These are phyloP conservation scores for Dioscorea dumetorum DNA, from an alignment of 106 monocot species.

Conservation along the genomic window DNA sequence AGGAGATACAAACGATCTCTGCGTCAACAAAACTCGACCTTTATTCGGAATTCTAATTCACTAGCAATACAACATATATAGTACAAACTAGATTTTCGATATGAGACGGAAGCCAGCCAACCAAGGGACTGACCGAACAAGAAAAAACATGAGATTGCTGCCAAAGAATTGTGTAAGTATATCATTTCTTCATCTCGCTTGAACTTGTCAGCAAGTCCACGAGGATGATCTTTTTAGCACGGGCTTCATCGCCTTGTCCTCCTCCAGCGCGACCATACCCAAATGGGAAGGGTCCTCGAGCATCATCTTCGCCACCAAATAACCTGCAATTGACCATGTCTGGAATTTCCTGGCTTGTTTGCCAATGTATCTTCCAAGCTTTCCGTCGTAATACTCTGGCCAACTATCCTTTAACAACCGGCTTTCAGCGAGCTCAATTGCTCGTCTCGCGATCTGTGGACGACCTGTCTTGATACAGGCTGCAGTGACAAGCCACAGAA, in stretches of 20 bases:
- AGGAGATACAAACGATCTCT: too few species aligned
- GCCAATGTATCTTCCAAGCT: conserved; percentile 32
- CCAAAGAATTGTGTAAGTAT: too few species aligned
- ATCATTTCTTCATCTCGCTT: not conserved
- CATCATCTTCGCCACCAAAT: conserved; percentile 49
- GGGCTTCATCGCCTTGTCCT: conserved; percentile 40
- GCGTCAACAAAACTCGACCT: not conserved
- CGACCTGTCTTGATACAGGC: conserved; percentile 46
- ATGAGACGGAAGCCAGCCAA: too few species aligned
- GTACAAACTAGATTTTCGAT: too few species aligned
- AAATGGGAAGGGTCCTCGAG: conserved; percentile 49
- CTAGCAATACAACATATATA: too few species aligned
- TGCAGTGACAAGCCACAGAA: conserved; percentile 47
- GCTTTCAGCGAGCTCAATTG: conserved; percentile 40
- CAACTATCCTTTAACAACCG: conserved; percentile 34
- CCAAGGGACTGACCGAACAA: too few species aligned
- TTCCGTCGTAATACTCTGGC: conserved; percentile 52
- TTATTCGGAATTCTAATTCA: too few species aligned
- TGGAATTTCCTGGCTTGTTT: conserved; percentile 45
- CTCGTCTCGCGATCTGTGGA: conserved; percentile 35
- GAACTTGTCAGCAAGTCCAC: conserved; percentile 22
- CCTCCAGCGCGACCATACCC: conserved; percentile 43
- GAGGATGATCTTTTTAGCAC: conserved; percentile 35
- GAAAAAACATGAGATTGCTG: too few species aligned
- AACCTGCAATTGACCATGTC: conserved; percentile 48